A percentile compares a stretch with the other conserved stretches of the same genome.
These are phyloP conservation scores for Aspergillus transmontanensis DNA, from an alignment of 2,329 filamentous ascomycete genomes.

Conservation along the genomic window DNA sequence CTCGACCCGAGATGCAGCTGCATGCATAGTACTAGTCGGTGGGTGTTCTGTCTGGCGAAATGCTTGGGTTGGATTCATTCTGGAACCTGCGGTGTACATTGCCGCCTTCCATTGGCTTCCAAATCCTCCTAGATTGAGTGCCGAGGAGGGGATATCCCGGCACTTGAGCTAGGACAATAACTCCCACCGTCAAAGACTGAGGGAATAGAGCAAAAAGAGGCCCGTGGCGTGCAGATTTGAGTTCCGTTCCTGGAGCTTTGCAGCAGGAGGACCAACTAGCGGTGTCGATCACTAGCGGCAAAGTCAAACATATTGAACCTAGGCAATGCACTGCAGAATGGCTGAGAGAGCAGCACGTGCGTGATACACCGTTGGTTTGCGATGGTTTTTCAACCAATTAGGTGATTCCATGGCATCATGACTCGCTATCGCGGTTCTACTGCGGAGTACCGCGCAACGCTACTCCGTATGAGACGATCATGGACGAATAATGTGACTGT, in stretches of 20 bases:
- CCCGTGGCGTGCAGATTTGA: conserved; percentile 7
- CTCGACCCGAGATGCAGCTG: conserved; percentile 5
- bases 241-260: conserved; percentile 15
- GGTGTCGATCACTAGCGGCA: conserved; percentile 12
- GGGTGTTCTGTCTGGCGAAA: not conserved
- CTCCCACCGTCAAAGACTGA: not conserved
- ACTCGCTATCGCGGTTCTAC: not conserved
- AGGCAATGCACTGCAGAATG: not conserved
- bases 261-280: conserved; percentile 11
- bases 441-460: conserved; percentile 1
- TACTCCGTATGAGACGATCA: not conserved
- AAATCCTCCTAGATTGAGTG: conserved; percentile 1
- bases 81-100: conserved; percentile 1
- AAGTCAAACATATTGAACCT: conserved; percentile 1
- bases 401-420: not conserved
- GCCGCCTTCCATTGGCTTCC: not conserved
- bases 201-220: not conserved
- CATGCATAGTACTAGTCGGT: not conserved
- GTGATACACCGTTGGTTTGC: conserved; percentile 1
- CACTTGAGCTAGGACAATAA: conserved; percentile 9
- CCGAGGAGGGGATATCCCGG: conserved; percentile 3
- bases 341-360: conserved; percentile 10
- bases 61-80: not conserved
- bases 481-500: not conserved
- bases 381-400: not conserved